Conservation (phyloP, 345 rosid genomes). For the Conringia planisiliqua region DNA sequence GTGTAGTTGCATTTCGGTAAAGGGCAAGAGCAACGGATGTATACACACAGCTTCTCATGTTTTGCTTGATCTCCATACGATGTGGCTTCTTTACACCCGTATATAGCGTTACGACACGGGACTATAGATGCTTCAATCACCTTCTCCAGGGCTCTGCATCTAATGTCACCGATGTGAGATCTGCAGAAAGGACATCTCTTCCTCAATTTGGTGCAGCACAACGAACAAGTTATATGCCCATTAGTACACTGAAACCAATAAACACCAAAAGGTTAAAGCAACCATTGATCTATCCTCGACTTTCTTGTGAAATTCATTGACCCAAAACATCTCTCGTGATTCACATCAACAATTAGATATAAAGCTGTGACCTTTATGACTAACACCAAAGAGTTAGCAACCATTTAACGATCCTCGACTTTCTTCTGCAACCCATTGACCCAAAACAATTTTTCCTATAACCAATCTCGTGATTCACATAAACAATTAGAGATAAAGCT, state of each 20-base stretch:
- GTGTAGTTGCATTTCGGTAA: constrained; percentile 33
- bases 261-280: background rate
- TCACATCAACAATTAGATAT: background rate
- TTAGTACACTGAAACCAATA: constrained; percentile 42
- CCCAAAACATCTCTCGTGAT: background rate
- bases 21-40: constrained; percentile 49
- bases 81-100: constrained; percentile 38
- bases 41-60: constrained; percentile 42
- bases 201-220: constrained; percentile 37
- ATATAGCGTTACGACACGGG: constrained; percentile 37
- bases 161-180: constrained; percentile 40
- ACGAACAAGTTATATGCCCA: constrained; percentile 54
- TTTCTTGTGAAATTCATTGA: background rate
- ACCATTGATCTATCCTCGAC: background rate
- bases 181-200: constrained; percentile 45
- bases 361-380: background rate
- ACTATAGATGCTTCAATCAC: constrained; percentile 38
- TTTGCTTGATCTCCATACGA: constrained; percentile 25
- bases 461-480: too few species aligned
- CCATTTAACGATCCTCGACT: background rate
- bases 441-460: too few species aligned
- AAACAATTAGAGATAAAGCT: too few species aligned
- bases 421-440: background rate
- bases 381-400: too few species aligned
- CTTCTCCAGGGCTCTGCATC: constrained; percentile 53